Evolutionary conservation across 2,329 filamentous ascomycete species (phyloP), one percentile per base, ranked within the genome.

Genomic region (Phoma sp.): DNA sequence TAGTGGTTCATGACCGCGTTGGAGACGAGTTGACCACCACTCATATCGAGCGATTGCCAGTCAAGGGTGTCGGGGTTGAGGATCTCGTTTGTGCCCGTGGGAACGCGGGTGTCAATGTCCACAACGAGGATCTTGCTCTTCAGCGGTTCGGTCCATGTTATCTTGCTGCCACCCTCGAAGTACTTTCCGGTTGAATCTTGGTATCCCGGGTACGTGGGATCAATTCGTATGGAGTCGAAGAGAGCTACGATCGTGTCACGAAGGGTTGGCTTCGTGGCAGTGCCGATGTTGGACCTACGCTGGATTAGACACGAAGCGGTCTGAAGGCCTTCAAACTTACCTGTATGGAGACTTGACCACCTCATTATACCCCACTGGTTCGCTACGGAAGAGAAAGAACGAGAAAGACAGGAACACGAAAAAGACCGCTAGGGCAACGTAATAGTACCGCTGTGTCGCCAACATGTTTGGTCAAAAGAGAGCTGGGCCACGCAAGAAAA

Each of bases 21-120:
- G 68, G 52, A 27, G 75, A 78, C 22, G 66, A 66, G 41, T 10
- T 61, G 62, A 2, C 55, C 64, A 64, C 73, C 64, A 2, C 40
- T 33, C 33, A 57, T 58, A 3, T 36, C 41, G 11, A 55, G 40
- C 2, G 40, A 36, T 22, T 41, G 22, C 58, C 59, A 68, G 30
- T 75, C 77, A 5, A 77, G 61, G 50, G 70, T 77, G 43, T 77
- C 51, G 75, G 47, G 75, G 24, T 73, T 68, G 27, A 71, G 57
- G n/a, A 72, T 53, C 14, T 48, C 41, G 14, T 62, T 56, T 9
- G 59, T 65, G 14, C 65, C 64, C 72, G 44, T 77, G 57, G 52
- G 73, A 61, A 10, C 67, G 10, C 69, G 56, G 0, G 69, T 72
- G 47, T 73, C 70, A 23, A 72, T 66, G 40, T 72, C 69, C 3